Evolutionary conservation across 352 stramenopile species (phyloP), one percentile per base, ranked within the genome.

Genomic region (Phytophthora hybrid): DNA sequence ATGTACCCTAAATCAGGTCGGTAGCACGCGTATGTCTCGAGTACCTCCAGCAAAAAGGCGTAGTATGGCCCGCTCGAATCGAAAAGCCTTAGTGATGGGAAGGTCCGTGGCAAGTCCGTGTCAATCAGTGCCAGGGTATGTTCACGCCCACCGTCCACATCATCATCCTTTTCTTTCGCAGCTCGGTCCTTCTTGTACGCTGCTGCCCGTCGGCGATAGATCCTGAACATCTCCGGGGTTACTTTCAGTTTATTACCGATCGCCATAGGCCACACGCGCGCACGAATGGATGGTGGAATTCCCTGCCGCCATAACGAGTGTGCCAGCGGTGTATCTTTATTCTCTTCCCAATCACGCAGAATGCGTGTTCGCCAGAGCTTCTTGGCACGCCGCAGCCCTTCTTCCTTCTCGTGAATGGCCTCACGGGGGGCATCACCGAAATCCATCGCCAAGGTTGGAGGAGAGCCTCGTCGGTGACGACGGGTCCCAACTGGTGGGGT

Each of bases 1-100:
- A 97, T 95, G 58, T 97, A 97, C 0, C 92, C 92, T 26, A 97
- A 70, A 46, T 97, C 92, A 5, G 92, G 92, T 3, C 92, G 87
- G 59, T 96, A 96, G 63, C 87, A 94, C 6, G 88, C 88, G 63
- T 96, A 97, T 6, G 92, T 94, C 59, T 95, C 89, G 9, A 97
- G 76, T 1, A 97, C 88, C 66, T 97, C 89, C 5, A 90, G 76
- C 37, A 96, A 60, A 37, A 87, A 93, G 5, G 83, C 82, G 56
- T 93, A 93, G 63, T 94, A 95, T 32, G 88, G 88, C 4, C 85
- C 91, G 9, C 76, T 91, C 2, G 86, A 69, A 31, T 94, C 87
- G 51, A 96, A 96, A 3, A 96, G 70, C 66, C 91, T 83, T 1
- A 97, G 72, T 23, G 87, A 92, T 18, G 90, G 89, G 60, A 97